phyloP scores from a whole-genome alignment of 2,329 filamentous ascomycete species.

The Microthyrium microscopicum region DNA sequence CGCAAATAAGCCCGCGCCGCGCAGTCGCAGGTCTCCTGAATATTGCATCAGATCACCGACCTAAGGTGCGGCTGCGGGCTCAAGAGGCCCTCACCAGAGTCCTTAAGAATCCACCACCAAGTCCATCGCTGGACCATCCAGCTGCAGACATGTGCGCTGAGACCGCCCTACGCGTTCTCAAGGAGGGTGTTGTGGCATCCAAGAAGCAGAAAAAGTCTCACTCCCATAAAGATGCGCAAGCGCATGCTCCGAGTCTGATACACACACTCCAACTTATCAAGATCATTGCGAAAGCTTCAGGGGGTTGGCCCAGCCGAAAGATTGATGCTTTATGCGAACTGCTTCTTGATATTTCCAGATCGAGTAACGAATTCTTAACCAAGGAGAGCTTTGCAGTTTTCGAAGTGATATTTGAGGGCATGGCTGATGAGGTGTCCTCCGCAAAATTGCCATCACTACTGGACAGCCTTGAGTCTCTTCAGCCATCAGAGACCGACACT shows the following conservation, averaged over 20 bases:
- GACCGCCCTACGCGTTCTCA: constrained; percentile 65
- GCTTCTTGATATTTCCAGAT: constrained; percentile 72
- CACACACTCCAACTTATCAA: constrained; percentile 87
- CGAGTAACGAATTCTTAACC: constrained; percentile 86
- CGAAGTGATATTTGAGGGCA: constrained; percentile 85
- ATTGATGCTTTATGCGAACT: constrained; percentile 85
- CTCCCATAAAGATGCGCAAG: constrained; percentile 35
- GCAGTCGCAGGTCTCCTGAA: constrained; percentile 75
- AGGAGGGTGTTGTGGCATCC: constrained; percentile 54
- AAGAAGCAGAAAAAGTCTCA: constrained; percentile 55
- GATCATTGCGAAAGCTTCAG: constrained; percentile 68
- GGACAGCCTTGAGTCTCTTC: constrained; percentile 81
- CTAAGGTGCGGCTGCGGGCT: constrained; percentile 86
- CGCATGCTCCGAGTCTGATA: constrained; percentile 69
- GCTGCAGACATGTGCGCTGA: constrained; percentile 94
- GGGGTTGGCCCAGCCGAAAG: constrained; percentile 92
- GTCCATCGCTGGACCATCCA: constrained; percentile 82
- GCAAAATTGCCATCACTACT: constrained; percentile 78
- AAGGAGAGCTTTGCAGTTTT: constrained; percentile 96
- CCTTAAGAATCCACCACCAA: constrained; percentile 71
- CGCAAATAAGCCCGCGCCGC: constrained; percentile 68
- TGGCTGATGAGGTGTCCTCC: constrained; percentile 75
- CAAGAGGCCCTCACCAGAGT: constrained; percentile 78
- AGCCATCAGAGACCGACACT: constrained; percentile 82
- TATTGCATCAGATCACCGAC: constrained; percentile 69